Conservation (phyloP, 345 rosid genomes). For the Boechera divaricarpa region DNA sequence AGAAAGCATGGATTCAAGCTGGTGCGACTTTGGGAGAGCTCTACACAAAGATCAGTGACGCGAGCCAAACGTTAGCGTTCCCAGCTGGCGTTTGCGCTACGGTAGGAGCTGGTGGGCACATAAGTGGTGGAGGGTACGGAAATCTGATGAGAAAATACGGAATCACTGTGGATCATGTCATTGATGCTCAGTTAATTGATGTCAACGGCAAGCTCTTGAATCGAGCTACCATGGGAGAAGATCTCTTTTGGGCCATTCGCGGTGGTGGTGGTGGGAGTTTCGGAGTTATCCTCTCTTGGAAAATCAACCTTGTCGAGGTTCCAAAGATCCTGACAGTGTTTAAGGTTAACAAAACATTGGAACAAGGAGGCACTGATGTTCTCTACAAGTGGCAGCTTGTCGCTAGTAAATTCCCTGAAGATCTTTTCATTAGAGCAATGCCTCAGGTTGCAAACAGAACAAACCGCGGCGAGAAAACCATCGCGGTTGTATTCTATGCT, state of each 20-base stretch:
- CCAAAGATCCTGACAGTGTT: conserved; percentile 55
- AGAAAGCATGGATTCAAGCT: conserved; percentile 53
- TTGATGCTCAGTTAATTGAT: conserved; percentile 59
- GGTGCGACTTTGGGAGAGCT: conserved; percentile 63
- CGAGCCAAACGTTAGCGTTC: conserved; percentile 47
- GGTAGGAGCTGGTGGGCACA: conserved; percentile 63
- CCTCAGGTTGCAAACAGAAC: conserved; percentile 47
- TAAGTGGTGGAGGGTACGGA: conserved; percentile 62
- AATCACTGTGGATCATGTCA: conserved; percentile 50
- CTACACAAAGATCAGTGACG: conserved; percentile 46
- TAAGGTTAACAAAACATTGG: conserved; percentile 40
- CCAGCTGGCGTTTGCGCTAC: conserved; percentile 60
- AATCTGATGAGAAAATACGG: conserved; percentile 55
- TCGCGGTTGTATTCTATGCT: conserved; percentile 27
- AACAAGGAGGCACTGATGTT: conserved; percentile 48
- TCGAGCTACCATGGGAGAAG: conserved; percentile 57
- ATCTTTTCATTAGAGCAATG: conserved; percentile 60
- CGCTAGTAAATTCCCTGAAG: conserved; percentile 37
- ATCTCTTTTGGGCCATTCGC: conserved; percentile 59
- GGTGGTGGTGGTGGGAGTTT: conserved; percentile 64
- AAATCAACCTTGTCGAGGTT: conserved; percentile 55
- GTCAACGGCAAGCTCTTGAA: conserved; percentile 49
- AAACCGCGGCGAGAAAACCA: conserved; percentile 39
- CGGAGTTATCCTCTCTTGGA: conserved; percentile 50
- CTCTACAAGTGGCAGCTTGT: conserved; percentile 31